Base-by-base conservation (phyloP, 371 early-diverging fungal genomes). In the Mucor plumbeus region DNA sequence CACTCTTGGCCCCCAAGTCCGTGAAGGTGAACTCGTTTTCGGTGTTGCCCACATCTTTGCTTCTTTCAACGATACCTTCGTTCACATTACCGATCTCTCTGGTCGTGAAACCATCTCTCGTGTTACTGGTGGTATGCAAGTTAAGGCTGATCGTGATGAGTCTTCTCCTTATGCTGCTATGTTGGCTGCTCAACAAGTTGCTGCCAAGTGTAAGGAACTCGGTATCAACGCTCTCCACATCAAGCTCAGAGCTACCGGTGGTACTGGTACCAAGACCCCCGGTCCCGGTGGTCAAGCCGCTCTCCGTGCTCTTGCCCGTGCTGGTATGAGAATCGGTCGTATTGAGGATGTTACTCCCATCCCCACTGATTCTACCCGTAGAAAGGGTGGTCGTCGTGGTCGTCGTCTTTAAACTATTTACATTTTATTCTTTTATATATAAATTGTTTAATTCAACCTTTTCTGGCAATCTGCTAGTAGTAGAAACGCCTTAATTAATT, bases 301-400 rank as follows among this genome's bases (percentile, higher is more conserved):
- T 71, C 96, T 99, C 76, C 96, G 99, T 87, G 99, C 99, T 72
- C 90, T 99, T 78, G 99, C 99, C 73, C 95, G 99, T 88, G 90
- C 97, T 73, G 99, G 99, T 71, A 93, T 99, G 91, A 94, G 91
- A 86, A 95, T 99, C 77, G 99, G 99, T 73, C 91, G 99, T 79
- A 98, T 99, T 83, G 95, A 99, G 89, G 99, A 99, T 87, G 97
- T 97, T 71, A 99, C 99, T 71, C 99, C 99, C 79, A 93, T 97
- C 81, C 99, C 99, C 75, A 96, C 97, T 81, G 99, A 99, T 87
- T 90, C 93, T 82, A 98, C 99, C 81, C 93, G 99, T 74, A 92
- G 94, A 82, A 99, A 99, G 95, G 99, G 99, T 89, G 99, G 99
- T 93, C 97, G 99, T 81, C 96, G 99, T 89, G 99, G 99, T 97